These are phyloP conservation scores for Persicaria maculosa DNA, from an alignment of 148 eudicot genomes.

Conservation along the genomic window DNA sequence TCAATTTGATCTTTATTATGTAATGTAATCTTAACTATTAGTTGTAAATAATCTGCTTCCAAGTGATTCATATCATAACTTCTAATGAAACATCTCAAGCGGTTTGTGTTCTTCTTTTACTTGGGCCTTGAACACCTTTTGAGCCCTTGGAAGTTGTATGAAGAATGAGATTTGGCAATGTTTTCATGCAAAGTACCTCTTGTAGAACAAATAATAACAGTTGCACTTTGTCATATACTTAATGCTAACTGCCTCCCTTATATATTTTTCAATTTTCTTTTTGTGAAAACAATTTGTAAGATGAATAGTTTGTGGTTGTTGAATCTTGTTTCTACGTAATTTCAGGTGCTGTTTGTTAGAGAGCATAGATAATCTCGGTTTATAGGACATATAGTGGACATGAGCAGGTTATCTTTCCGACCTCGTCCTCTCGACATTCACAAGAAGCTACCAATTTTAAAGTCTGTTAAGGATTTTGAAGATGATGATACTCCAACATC, in stretches of 20 bases:
- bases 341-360: constrained; percentile 10
- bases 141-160: not conserved
- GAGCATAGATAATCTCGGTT: constrained; percentile 14
- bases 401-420: constrained; percentile 85
- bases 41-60: not conserved
- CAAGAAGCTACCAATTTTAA: constrained; percentile 91
- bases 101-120: not conserved
- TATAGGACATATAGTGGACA: constrained; percentile 28
- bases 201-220: not conserved
- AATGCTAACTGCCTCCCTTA: not conserved
- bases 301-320: not conserved
- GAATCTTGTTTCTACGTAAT: not conserved
- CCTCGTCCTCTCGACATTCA: constrained; percentile 96
- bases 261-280: too few relatives aligned
- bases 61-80: not conserved
- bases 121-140: not conserved
- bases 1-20: not conserved
- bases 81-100: not conserved
- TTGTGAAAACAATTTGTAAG: not conserved
- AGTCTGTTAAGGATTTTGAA: constrained; percentile 84
- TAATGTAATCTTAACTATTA: too few relatives aligned
- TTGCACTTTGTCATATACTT: not conserved
- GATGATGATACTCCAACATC: constrained; percentile 81
- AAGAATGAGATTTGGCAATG: not conserved
- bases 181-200: not conserved